Evolutionary conservation across 2,329 filamentous ascomycete genomes (phyloP), one percentile per base, ranked within the genome.

Genomic region (Alternaria arbusti): DNA sequence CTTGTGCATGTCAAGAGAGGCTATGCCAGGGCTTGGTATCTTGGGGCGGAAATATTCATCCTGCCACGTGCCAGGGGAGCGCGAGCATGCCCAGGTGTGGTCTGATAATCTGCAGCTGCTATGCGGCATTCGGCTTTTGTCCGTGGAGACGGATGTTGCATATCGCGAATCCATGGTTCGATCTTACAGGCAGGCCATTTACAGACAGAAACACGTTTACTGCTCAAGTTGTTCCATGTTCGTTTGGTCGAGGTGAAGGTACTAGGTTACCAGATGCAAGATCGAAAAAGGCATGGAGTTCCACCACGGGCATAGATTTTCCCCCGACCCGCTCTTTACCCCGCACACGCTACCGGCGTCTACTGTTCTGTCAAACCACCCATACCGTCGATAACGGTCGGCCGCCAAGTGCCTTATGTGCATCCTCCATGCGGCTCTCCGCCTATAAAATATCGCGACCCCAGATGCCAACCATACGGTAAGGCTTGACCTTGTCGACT

Each of bases 401-500:
- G 9, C 43, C 46, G 64, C 66, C 68, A 70, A 68, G 66, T 26
- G 49, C 30, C 20, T 59, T 57, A 30, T 51, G 61, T 65, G 64
- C 64, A 65, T 57, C 30, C 57, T 60, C 60, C 36, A 45, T 46
- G 40, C 32, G 1, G 26, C 36, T 56, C 43, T 55, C 54, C 54
- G 10, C 71, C 69, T 67, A 69, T 71, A 40, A 63, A 13, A 13
- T 13, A 9, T 8, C 30, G 4, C 17, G 4, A 26, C n/a, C 28
- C 26, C 11, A 20, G 10, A 56, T 43, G 65, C 66, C 71, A 71
- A 72, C 50, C 56, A 52, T 51, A 22, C 57, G 49, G 62, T 61
- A 69, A 72, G 70, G 44, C 63, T 68, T 67, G 49, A 63, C 57
- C 66, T 58, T 62, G 68, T 65, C 46, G 28, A 25, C 47, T 43